These are phyloP conservation scores for Kregervanrija pseudodelftensis DNA, from an alignment of 805 yeast species.

Conservation along the genomic window DNA sequence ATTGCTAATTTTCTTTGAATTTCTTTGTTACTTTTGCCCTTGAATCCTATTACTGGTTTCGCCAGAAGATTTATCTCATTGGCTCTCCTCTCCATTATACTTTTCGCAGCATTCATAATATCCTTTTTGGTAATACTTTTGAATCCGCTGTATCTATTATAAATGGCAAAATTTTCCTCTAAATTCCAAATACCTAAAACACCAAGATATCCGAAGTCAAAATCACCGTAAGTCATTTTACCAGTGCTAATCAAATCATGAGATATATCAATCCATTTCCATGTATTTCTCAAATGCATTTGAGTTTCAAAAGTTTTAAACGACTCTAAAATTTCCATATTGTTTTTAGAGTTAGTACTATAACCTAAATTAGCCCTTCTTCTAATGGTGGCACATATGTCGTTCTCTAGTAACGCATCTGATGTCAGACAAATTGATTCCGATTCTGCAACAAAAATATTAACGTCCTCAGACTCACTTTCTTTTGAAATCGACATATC, in stretches of 20 bases:
- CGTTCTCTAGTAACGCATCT: constrained; percentile 47
- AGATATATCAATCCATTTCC: constrained; percentile 87
- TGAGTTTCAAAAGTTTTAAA: constrained; percentile 44
- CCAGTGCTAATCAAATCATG: constrained; percentile 56
- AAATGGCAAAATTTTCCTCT: constrained; percentile 35
- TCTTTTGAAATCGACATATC: background rate
- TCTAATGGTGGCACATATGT: constrained; percentile 66
- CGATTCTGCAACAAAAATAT: constrained; percentile 21
- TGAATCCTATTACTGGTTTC: constrained; percentile 32
- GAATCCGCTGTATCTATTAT: constrained; percentile 35
- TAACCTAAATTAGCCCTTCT: constrained; percentile 69
- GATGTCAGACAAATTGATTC: constrained; percentile 15
- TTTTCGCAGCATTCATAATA: constrained; percentile 42
- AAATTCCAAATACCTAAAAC: constrained; percentile 89
- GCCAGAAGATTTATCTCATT: constrained; percentile 43
- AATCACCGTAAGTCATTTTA: constrained; percentile 56
- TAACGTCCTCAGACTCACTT: constrained; percentile 5
- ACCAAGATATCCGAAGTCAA: constrained; percentile 84
- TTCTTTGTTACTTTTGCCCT: constrained; percentile 41
- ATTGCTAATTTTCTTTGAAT: constrained; percentile 72
- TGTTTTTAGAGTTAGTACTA: constrained; percentile 57
- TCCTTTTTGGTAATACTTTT: constrained; percentile 31
- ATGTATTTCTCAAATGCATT: constrained; percentile 63
- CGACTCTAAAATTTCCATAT: constrained; percentile 51
- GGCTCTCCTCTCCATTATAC: constrained; percentile 37